Evolutionary conservation across 768 basidiomycete species (phyloP), one percentile per base, ranked within the genome.

Genomic region (Rhodotorula babjevae): DNA sequence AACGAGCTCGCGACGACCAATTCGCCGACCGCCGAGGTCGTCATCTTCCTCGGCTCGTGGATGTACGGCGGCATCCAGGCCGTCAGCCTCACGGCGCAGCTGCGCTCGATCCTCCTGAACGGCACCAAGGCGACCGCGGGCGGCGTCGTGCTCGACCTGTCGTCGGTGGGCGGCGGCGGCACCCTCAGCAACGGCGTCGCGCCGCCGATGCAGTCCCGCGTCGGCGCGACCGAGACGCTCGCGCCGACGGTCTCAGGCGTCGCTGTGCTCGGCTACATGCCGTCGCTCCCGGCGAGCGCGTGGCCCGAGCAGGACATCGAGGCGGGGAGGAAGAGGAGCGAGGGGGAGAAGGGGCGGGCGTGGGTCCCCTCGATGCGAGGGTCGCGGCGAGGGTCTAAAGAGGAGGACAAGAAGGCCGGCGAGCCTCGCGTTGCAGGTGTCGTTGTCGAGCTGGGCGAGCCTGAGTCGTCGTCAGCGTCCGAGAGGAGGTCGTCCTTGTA

Each of bases 81-180:
- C 33, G 10, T 57, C 31, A 21, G 55, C 9, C 64, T 65, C 64
- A 15, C 64, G 42, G 64, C 64, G 23, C 64, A 65, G 46, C 8
- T 65, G 31, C 31, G 23, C 56, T 49, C 27, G 14, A n/a, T 53
- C 21, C 47, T 31, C 23, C 44, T 31, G 5, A 47, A 65, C 46
- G 19, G 14, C n/a, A 27, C 27, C 27, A n/a, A 12, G 12, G 8
- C 12, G n/a, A 6, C 56, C 3, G 23, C 33, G 6, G 16, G 55
- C 29, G 55, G 29, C 4, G 29, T 14, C 55, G 55, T 18, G 8
- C 31, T 11, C n/a, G 55, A 29, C 55, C 27, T 46, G 14, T 46
- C 44, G 44, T 46, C 44, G 14, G 44, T 12, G 6, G 44, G 44
- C 12, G 44, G 44, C 44, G 44, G 12, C 44, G 44, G 44, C 44